Evolutionary conservation across 2,329 filamentous ascomycete species (phyloP), one percentile per base, ranked within the genome.

Genomic region (Aspergillus bombycis): DNA sequence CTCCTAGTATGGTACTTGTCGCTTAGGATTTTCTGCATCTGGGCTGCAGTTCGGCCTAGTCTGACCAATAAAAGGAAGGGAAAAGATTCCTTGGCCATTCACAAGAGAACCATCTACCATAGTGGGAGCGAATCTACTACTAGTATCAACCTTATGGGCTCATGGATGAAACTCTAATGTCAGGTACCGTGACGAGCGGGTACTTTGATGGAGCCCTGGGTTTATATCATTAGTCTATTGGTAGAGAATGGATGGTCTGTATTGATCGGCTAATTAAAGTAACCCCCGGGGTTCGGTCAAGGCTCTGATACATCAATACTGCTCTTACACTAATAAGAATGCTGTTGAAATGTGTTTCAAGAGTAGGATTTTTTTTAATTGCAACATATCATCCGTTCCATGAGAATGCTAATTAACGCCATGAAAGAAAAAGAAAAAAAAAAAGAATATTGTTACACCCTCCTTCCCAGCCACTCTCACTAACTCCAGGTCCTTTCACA

Each of bases 401-500:
- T 58, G 30, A 58, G 0, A 32, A 46, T 48, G 41, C 43, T 26
- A 58, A 14, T 19, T 34, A 45, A 36, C 45, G 52, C 52, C 52
- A 6, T 52, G 28, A 30, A 5, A 28, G 5, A 28, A 28, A 59
- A 45, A 34, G 53, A 45, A 28, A 28, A 28, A 28, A 59, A 45
- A 34, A 59, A 45, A 43, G 16, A 36, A 53, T 59, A 59, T 36
- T 59, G 57, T 38, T 59, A 59, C 57, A 59, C 57, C 46, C 28
- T 50, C 30, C 30, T 32, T 57, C 56, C 56, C 41, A 62, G 50
- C 43, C 28, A 57, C 36, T 50, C 57, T 56, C 46, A 28, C 28
- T 21, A 60, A 60, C 56, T 59, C 62, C 56, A 53, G 43, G 55
- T 46, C 43, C 32, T 60, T 62, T 34, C 60, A 50, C 41, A 36